Conservation (phyloP, 306 rosid genomes). For the Trifolium fragiferum region DNA sequence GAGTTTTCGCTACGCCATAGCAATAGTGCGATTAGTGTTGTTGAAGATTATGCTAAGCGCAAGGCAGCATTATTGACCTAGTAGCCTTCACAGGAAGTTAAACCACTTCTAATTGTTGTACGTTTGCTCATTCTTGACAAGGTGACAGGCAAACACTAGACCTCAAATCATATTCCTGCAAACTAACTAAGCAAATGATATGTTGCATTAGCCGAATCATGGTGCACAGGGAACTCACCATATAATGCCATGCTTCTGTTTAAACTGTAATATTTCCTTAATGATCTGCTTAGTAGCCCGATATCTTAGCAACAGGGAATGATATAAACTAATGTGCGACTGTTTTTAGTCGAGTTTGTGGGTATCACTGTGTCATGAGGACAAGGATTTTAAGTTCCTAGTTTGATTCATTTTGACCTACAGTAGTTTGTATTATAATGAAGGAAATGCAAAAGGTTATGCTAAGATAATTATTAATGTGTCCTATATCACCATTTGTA, state of each 20-base stretch:
- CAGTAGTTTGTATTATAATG: neutral
- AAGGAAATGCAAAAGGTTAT: neutral
- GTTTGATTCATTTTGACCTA: conserved; percentile 13
- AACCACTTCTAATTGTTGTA: neutral
- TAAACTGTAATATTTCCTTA: conserved; percentile 16
- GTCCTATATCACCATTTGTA: neutral
- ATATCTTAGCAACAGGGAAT: neutral
- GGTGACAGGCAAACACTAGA: conserved; percentile 22
- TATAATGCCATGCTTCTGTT: conserved; percentile 23
- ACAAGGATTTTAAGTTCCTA: neutral
- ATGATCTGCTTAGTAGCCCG: conserved; percentile 1
- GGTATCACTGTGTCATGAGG: neutral
- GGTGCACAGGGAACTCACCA: neutral
- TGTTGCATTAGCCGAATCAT: conserved; percentile 14
- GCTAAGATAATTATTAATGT: neutral
- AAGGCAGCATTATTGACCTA: conserved; percentile 48
- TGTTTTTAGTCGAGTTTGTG: conserved; percentile 8
- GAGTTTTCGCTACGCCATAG: conserved; percentile 87
- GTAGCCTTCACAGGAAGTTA: conserved; percentile 29
- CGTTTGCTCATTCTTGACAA: conserved; percentile 10
- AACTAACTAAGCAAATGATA: conserved; percentile 6
- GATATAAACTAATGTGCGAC: neutral
- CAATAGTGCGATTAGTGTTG: conserved; percentile 65
- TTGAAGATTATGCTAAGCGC: conserved; percentile 69
- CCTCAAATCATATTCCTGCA: conserved; percentile 12